Conservation (phyloP, 2,329 filamentous ascomycete genomes). For the Hypoxylon sp. region DNA sequence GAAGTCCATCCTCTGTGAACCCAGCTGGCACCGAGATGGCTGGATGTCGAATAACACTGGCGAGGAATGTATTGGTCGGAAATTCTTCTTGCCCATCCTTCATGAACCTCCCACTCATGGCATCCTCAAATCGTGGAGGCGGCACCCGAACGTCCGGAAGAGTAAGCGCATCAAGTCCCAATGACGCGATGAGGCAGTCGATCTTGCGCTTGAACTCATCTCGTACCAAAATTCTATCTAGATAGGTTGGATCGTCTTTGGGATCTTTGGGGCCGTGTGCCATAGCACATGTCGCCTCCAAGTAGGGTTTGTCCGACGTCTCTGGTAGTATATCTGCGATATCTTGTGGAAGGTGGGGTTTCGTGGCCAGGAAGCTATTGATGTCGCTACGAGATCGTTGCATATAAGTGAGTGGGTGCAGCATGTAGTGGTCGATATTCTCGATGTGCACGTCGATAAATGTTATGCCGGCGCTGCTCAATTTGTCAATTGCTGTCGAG, state of each 20-base stretch:
- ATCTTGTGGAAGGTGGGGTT: slow-evolving; percentile 46
- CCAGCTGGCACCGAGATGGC: slow-evolving; percentile 48
- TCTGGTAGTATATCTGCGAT: slow-evolving; percentile 33
- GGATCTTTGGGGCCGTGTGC: slow-evolving; percentile 38
- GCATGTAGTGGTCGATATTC: slow-evolving; percentile 39
- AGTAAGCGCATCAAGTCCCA: slow-evolving; percentile 46
- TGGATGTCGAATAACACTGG: slow-evolving; percentile 45
- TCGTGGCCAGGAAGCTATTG: slow-evolving; percentile 48
- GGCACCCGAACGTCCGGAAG: slow-evolving; percentile 48
- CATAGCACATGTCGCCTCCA: slow-evolving; percentile 39
- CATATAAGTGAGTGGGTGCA: slow-evolving; percentile 39
- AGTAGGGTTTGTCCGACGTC: slow-evolving; percentile 24
- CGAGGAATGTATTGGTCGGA: slow-evolving; percentile 49
- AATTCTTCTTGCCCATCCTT: slow-evolving; percentile 38
- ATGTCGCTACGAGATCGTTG: slow-evolving; percentile 43
- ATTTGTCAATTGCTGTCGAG: slow-evolving; percentile 29
- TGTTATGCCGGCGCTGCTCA: slow-evolving; percentile 33
- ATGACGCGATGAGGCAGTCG: slow-evolving; percentile 43
- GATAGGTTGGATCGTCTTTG: slow-evolving; percentile 43
- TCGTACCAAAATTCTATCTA: slow-evolving; percentile 37
- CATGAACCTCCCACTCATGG: slow-evolving; percentile 42
- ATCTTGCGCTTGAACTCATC: slow-evolving; percentile 44
- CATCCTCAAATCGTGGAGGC: slow-evolving; percentile 46
- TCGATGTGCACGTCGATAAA: slow-evolving; percentile 43
- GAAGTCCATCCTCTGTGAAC: slow-evolving; percentile 43